Evolutionary conservation across 2,329 filamentous ascomycete species (phyloP).

Genomic region (Anisogramma anomala): DNA sequence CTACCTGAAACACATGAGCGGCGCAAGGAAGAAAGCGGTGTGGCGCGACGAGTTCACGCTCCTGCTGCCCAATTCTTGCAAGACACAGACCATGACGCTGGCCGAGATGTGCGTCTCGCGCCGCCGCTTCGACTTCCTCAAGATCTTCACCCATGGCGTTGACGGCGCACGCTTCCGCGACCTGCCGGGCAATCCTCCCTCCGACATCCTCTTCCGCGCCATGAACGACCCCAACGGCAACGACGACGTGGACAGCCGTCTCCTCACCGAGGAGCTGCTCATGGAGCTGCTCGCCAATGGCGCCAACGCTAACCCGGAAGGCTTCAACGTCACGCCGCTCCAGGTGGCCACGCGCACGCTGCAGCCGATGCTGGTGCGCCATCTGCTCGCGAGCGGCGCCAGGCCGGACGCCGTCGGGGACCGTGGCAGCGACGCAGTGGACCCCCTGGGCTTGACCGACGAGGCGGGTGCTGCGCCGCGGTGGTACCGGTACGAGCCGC

Average conservation of each 20-base stretch:
- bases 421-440: too few species aligned
- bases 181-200: background rate
- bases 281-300: constrained; percentile 2
- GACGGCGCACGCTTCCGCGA: background rate
- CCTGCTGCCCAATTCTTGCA: background rate
- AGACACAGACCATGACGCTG: background rate
- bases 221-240: background rate
- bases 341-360: constrained; percentile 2
- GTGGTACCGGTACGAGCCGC: too few species aligned
- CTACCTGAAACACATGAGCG: background rate
- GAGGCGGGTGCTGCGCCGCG: too few species aligned
- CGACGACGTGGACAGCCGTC: background rate
- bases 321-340: constrained; percentile 1
- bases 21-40: background rate
- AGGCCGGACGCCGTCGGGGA: too few species aligned
- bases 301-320: background rate
- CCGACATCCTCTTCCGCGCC: constrained; percentile 1
- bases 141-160: background rate
- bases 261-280: background rate
- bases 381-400: too few species aligned
- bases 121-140: background rate
- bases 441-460: too few species aligned
- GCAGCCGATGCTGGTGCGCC: background rate
- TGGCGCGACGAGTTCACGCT: constrained; percentile 3
- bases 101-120: background rate